Percentiles rank a stretch among this genome's conserved stretches.
Evolutionary conservation across 805 yeast genomes (phyloP).

Genomic region (Scheffersomyces ergatensis): DNA sequence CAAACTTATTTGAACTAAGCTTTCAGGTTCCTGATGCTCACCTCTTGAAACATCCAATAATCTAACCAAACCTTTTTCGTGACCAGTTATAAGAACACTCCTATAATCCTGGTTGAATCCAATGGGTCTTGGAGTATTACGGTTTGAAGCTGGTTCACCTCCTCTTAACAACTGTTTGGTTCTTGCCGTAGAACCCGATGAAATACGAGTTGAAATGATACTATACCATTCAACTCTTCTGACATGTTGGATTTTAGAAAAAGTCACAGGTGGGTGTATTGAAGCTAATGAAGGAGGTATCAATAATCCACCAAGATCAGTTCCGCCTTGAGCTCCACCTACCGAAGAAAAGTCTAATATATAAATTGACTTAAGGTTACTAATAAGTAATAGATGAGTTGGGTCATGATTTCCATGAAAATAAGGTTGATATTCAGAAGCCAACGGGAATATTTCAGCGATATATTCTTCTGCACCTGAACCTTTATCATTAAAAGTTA

Average conservation of each 20-base stretch:
- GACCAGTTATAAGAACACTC: conserved; percentile 72
- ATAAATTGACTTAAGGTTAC: conserved; percentile 65
- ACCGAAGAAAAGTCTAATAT: conserved; percentile 51
- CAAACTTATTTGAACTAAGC: conserved; percentile 30
- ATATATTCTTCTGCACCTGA: conserved; percentile 22
- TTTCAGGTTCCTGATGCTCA: conserved; percentile 43
- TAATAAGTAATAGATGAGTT: conserved; percentile 51
- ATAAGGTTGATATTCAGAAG: conserved; percentile 57
- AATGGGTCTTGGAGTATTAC: conserved; percentile 23
- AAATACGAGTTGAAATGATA: conserved; percentile 46
- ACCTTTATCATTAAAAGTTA: conserved; percentile 19
- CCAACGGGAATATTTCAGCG: conserved; percentile 25
- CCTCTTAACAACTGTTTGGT: conserved; percentile 61
- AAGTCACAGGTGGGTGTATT: conserved; percentile 70
- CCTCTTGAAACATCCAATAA: conserved; percentile 82
- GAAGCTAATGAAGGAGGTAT: conserved; percentile 81
- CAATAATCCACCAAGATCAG: conserved; percentile 27
- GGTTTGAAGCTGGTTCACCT: conserved; percentile 63
- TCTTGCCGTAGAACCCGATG: conserved; percentile 39
- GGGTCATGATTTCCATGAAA: conserved; percentile 84
- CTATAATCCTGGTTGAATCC: conserved; percentile 43
- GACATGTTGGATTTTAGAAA: conserved; percentile 48
- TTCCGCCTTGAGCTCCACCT: conserved; percentile 13
- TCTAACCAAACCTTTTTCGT: conserved; percentile 78
- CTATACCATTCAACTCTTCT: conserved; percentile 75